Evolutionary conservation across 2,329 filamentous ascomycete genomes (phyloP).

Genomic region (Epichloe brachyelytri): DNA sequence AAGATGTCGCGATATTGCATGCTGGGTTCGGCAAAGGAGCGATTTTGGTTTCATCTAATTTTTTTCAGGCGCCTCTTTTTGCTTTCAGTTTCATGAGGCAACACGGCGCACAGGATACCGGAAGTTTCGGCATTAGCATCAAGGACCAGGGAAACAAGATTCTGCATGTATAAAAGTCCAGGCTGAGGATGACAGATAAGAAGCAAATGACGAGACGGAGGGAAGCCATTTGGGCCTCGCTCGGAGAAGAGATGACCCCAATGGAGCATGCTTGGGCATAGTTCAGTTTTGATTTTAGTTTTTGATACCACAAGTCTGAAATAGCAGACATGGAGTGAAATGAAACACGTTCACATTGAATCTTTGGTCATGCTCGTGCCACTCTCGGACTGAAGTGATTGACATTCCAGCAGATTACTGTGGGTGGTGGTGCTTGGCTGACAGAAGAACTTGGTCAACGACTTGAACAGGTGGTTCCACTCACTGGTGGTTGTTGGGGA

Average conservation of each 20-base stretch:
- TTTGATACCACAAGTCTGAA: slow-evolving; percentile 3
- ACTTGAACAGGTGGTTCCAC: no score
- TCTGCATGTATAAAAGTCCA: background rate
- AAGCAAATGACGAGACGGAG: background rate
- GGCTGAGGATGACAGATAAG: background rate
- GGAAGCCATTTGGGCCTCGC: background rate
- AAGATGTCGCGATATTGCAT: slow-evolving; percentile 5
- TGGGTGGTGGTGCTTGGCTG: no score
- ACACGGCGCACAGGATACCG: slow-evolving; percentile 3
- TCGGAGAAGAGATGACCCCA: background rate
- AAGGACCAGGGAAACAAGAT: slow-evolving; percentile 1
- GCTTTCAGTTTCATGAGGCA: background rate
- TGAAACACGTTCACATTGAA: background rate
- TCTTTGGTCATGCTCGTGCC: background rate
- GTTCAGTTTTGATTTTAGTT: background rate
- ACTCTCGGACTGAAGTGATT: background rate
- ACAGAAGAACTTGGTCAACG: no score
- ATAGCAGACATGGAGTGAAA: background rate
- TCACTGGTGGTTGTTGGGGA: no score
- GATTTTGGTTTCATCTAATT: background rate
- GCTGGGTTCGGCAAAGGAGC: slow-evolving; percentile 2
- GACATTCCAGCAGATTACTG: no score
- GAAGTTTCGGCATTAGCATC: slow-evolving; percentile 1
- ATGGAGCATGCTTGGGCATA: background rate
- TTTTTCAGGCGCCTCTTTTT: background rate